These are phyloP conservation scores for Penicillium mononematosum DNA, from an alignment of 495 filamentous ascomycete genomes.

Conservation along the genomic window DNA sequence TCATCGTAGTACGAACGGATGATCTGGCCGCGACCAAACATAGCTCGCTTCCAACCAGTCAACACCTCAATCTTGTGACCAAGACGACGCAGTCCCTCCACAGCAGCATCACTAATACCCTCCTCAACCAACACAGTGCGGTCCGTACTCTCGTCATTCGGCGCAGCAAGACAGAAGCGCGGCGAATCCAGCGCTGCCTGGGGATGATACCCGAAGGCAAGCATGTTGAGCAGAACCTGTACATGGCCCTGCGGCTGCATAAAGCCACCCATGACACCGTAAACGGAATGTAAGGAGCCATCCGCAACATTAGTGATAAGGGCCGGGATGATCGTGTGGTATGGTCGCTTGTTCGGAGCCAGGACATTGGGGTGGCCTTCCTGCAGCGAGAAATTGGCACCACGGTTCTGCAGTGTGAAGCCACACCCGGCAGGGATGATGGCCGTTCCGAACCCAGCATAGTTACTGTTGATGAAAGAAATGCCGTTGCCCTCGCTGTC, in stretches of 20 bases:
- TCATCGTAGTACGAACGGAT: constrained; percentile 75
- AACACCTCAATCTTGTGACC: constrained; percentile 76
- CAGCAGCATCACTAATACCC: constrained; percentile 66
- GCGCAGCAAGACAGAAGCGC: constrained; percentile 77
- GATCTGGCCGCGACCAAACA: constrained; percentile 91
- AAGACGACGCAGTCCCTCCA: constrained; percentile 61
- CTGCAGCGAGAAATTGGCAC: constrained; percentile 72
- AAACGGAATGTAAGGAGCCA: constrained; percentile 73
- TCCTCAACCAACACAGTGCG: constrained; percentile 78
- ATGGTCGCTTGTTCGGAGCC: constrained; percentile 82
- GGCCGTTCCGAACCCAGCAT: constrained; percentile 81
- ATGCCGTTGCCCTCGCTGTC: constrained; percentile 84
- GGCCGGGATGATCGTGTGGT: constrained; percentile 96
- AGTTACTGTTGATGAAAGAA: constrained; percentile 96
- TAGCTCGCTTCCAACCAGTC: constrained; percentile 60
- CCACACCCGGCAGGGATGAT: constrained; percentile 83
- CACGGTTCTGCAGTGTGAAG: constrained; percentile 95
- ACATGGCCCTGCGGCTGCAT: constrained; percentile 99
- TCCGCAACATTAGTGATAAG: constrained; percentile 77
- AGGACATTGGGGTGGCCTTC: constrained; percentile 72
- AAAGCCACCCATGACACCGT: constrained; percentile 96
- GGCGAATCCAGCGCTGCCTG: constrained; percentile 92
- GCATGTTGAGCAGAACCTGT: constrained; percentile 88
- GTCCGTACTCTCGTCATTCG: constrained; percentile 49
- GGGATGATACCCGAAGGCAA: constrained; percentile 78